Percentiles rank a stretch among this genome's conserved stretches.
Evolutionary conservation across 208 protist genomes (phyloP).

Genomic region (Balamuthia mandrillaris): DNA sequence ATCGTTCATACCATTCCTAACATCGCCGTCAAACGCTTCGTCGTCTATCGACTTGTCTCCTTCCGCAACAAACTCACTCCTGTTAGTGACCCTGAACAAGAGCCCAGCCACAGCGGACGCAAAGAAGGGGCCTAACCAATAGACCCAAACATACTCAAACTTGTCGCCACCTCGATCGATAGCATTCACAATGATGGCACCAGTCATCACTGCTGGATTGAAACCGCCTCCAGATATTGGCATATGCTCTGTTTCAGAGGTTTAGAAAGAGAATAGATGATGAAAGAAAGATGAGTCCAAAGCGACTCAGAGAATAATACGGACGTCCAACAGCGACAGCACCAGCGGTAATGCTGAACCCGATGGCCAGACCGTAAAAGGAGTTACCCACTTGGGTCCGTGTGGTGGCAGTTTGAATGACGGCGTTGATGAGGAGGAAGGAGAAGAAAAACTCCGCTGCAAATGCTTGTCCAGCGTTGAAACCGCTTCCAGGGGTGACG

Average conservation of each 20-base stretch:
- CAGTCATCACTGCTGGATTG: constrained; percentile 30
- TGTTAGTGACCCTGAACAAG: no score
- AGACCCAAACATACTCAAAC: background rate
- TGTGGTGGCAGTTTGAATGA: constrained; percentile 3
- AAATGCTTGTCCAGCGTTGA: background rate
- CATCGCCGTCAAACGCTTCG: no score
- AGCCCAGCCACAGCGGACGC: no score
- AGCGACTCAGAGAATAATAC: no score
- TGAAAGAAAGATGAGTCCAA: no score
- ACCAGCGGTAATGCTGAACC: background rate
- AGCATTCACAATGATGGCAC: background rate
- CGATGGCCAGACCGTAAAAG: constrained; percentile 25
- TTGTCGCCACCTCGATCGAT: background rate
- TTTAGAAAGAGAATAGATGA: no score
- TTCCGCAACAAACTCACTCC: no score
- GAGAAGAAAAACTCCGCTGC: background rate
- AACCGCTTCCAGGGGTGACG: background rate
- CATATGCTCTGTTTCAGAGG: no score
- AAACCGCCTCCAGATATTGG: constrained; percentile 12
- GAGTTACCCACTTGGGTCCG: constrained; percentile 14
- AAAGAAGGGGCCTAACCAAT: constrained; percentile 16
- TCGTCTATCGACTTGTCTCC: no score
- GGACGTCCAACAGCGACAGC: constrained; percentile 24
- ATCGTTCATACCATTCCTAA: no score
- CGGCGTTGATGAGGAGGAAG: background rate